Conservation (phyloP, 371 early-diverging fungal species). For the Apophysomyces elegans region DNA sequence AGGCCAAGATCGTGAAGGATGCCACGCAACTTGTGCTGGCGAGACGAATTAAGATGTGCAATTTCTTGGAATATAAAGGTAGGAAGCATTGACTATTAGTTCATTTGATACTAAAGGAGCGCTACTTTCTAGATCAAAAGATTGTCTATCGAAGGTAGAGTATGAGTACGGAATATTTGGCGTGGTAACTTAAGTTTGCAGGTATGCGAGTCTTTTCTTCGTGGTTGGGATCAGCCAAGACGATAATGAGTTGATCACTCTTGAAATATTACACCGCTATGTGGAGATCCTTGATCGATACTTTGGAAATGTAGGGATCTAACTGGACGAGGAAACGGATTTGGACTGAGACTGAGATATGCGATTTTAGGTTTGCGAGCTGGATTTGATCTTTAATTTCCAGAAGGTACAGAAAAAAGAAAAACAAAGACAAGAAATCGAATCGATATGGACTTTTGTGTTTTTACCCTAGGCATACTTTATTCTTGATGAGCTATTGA, state of each 20-base stretch:
- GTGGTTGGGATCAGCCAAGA: slow-evolving; percentile 90
- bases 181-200: slow-evolving; percentile 29
- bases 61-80: slow-evolving; percentile 97
- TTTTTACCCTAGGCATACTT: slow-evolving; percentile 79
- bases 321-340: not conserved
- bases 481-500: slow-evolving; percentile 82
- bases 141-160: slow-evolving; percentile 79
- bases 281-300: slow-evolving; percentile 97
- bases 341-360: not conserved
- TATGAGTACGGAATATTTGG: not conserved
- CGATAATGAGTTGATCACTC: slow-evolving; percentile 92
- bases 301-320: slow-evolving; percentile 86
- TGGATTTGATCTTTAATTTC: slow-evolving; percentile 90
- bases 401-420: slow-evolving; percentile 74
- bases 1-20: slow-evolving; percentile 93
- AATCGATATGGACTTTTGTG: slow-evolving; percentile 80
- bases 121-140: slow-evolving; percentile 69
- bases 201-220: slow-evolving; percentile 96
- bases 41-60: slow-evolving; percentile 94
- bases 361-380: slow-evolving; percentile 76
- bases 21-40: slow-evolving; percentile 89
- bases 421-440: slow-evolving; percentile 81
- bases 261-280: slow-evolving; percentile 97
- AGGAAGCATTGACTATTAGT: not conserved
- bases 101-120: not conserved